Conservation (phyloP, 352 stramenopile genomes). For the Phytophthora chlamydospora region DNA sequence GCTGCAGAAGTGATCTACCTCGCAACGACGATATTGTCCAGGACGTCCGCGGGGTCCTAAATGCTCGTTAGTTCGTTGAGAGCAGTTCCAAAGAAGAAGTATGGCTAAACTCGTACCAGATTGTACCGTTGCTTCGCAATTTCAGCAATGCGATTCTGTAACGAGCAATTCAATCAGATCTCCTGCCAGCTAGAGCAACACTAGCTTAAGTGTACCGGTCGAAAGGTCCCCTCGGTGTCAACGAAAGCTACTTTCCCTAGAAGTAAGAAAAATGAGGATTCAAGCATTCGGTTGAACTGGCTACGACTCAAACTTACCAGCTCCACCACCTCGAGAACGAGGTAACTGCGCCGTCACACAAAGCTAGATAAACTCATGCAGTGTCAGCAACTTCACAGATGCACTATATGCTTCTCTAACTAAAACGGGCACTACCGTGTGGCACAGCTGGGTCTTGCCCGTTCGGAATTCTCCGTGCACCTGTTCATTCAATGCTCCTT, state of each 20-base stretch:
- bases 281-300: neutral
- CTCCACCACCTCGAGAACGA: constrained; percentile 78
- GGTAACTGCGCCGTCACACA: constrained; percentile 88
- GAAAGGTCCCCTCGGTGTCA: constrained; percentile 94
- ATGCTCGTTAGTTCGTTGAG: neutral
- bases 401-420: neutral
- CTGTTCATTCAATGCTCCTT: constrained; percentile 34
- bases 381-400: neutral
- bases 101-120: constrained; percentile 36
- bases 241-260: constrained; percentile 86
- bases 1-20: constrained; percentile 38
- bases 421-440: constrained; percentile 67
- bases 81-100: neutral
- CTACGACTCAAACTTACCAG: constrained; percentile 43
- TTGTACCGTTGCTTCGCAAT: constrained; percentile 88
- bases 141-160: constrained; percentile 76
- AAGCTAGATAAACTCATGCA: constrained; percentile 36
- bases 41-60: constrained; percentile 81
- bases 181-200: neutral
- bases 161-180: constrained; percentile 8
- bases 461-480: constrained; percentile 94
- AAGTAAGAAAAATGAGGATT: constrained; percentile 8
- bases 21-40: constrained; percentile 95
- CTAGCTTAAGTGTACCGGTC: constrained; percentile 51
- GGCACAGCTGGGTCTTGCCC: constrained; percentile 94